These are phyloP conservation scores for Cytospora chrysosperma DNA, from an alignment of 2,329 filamentous ascomycete genomes.

Conservation along the genomic window DNA sequence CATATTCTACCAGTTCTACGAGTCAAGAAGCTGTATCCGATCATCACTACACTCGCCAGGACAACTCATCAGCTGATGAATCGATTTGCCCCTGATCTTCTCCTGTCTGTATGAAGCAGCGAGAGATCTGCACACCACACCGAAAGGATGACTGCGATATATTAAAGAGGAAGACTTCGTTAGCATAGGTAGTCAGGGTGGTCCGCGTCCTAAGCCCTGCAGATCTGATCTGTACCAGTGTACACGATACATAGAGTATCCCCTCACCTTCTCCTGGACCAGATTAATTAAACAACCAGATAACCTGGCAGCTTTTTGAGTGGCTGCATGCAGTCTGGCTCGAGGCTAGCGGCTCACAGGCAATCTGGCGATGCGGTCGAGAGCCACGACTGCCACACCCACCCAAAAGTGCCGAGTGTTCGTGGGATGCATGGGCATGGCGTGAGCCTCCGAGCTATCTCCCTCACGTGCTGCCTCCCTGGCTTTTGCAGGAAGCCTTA, in stretches of 20 bases:
- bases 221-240: constrained; percentile 5
- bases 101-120: neutral
- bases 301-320: neutral
- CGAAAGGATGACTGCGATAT: constrained; percentile 10
- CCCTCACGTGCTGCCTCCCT: neutral
- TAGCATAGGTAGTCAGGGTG: constrained; percentile 1
- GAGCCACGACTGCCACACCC: constrained; percentile 12
- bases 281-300: too few relatives aligned
- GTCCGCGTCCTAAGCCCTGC: constrained; percentile 7
- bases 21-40: neutral
- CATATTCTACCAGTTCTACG: neutral
- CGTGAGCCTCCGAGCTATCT: constrained; percentile 12
- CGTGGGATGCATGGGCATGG: constrained; percentile 1
- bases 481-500: constrained; percentile 1
- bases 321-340: constrained; percentile 22
- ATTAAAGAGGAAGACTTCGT: too few relatives aligned
- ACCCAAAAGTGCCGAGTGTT: neutral
- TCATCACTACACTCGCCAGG: neutral
- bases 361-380: neutral
- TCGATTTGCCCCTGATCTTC: neutral
- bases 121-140: neutral
- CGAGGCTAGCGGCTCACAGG: constrained; percentile 2
- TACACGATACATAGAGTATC: neutral
- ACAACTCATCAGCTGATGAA: constrained; percentile 7
- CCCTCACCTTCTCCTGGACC: constrained; percentile 10